Conservation (phyloP, 2,329 filamentous ascomycete species). For the Paecilomyces fulvus region DNA sequence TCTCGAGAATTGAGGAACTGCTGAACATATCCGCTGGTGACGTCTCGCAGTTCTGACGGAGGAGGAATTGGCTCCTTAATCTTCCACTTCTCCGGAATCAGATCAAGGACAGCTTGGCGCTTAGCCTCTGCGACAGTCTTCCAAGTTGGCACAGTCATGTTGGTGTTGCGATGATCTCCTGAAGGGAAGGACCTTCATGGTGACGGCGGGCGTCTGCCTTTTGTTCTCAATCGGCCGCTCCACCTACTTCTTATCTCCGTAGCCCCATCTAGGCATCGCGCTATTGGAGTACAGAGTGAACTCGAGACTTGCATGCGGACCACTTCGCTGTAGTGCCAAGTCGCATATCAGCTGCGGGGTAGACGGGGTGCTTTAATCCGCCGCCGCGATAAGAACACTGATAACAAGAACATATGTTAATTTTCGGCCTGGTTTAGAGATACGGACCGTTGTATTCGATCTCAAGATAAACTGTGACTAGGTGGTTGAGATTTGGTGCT, state of each 20-base stretch:
- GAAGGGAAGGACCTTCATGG: not conserved
- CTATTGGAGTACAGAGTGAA: not conserved
- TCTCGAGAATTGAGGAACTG: slow-evolving; percentile 47
- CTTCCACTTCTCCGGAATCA: slow-evolving; percentile 51
- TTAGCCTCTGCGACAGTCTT: slow-evolving; percentile 44
- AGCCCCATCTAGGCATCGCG: not conserved
- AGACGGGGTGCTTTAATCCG: not conserved
- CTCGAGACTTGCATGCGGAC: not conserved
- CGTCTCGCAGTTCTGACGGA: slow-evolving; percentile 45
- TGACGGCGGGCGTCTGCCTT: not conserved
- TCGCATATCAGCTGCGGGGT: not conserved
- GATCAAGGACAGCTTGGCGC: slow-evolving; percentile 43
- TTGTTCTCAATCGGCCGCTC: not conserved
- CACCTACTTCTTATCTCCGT: not conserved
- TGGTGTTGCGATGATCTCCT: not conserved
- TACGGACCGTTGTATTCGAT: not conserved
- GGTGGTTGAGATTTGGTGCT: not conserved
- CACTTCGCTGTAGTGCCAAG: not conserved
- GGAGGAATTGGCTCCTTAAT: slow-evolving; percentile 40
- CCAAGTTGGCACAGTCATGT: slow-evolving; percentile 32
- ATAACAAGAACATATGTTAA: not conserved
- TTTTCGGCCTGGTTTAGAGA: not conserved
- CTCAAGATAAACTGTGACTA: not conserved
- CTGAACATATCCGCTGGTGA: slow-evolving; percentile 49
- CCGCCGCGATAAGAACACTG: not conserved